A percentile compares a stretch with the other conserved stretches of the same genome.
Conservation (phyloP, 2,329 filamentous ascomycete genomes). For the Trichoderma afroharzianum region DNA sequence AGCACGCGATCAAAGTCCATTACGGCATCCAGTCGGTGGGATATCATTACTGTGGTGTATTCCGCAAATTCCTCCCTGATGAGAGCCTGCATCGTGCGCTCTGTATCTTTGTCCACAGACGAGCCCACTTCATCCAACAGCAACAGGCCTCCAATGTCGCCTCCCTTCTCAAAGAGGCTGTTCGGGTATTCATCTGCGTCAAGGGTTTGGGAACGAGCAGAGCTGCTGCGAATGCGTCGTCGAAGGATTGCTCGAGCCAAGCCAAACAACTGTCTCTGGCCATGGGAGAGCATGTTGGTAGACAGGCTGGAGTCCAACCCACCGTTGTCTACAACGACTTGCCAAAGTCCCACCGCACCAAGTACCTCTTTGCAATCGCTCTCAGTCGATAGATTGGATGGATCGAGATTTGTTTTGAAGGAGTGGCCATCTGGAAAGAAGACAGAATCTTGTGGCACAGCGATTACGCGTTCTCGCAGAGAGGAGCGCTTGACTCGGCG, state of each 20-base stretch:
- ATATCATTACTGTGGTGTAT: slow-evolving; percentile 29
- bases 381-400: slow-evolving; percentile 29
- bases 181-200: not conserved
- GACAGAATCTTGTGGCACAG: slow-evolving; percentile 52
- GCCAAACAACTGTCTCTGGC: slow-evolving; percentile 62
- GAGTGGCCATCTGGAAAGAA: slow-evolving; percentile 46
- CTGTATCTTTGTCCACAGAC: slow-evolving; percentile 29
- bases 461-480: slow-evolving; percentile 47
- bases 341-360: slow-evolving; percentile 33
- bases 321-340: slow-evolving; percentile 32
- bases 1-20: slow-evolving; percentile 28
- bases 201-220: not conserved
- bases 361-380: slow-evolving; percentile 36
- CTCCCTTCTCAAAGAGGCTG: not conserved
- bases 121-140: slow-evolving; percentile 33
- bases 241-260: slow-evolving; percentile 57
- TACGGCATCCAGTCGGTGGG: slow-evolving; percentile 29
- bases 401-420: slow-evolving; percentile 43
- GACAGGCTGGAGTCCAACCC: slow-evolving; percentile 39
- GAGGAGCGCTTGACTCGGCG: slow-evolving; percentile 36
- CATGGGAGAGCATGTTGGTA: slow-evolving; percentile 50
- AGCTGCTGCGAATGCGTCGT: not conserved
- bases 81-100: slow-evolving; percentile 25
- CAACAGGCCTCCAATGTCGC: slow-evolving; percentile 16
- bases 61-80: slow-evolving; percentile 24